Conservation (phyloP, 441 rosid species). For the Adansonia grandidieri region DNA sequence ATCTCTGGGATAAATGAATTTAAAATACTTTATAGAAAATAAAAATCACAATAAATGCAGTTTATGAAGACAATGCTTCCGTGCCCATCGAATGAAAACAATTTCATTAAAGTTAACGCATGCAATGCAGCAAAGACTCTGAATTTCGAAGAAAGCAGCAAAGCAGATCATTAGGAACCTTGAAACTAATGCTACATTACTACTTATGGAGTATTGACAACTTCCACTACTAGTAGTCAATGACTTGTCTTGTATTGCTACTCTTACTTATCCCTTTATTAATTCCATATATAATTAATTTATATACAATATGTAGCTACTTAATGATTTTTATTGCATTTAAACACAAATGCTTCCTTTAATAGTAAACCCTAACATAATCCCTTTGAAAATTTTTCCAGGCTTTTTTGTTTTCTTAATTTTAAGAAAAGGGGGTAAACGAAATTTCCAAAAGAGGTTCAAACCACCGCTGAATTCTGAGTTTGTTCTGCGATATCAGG, state of each 20-base stretch:
- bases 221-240: neutral
- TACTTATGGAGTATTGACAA: no score
- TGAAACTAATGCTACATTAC: neutral
- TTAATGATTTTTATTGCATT: neutral
- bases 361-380: neutral
- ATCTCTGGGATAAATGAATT: neutral
- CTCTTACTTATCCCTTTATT: no score
- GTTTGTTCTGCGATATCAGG: neutral
- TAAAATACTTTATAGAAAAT: neutral
- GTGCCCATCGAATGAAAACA: neutral
- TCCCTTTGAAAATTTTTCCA: neutral
- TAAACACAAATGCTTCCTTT: neutral
- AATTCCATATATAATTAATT: no score
- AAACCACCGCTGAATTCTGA: neutral
- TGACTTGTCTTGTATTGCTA: neutral
- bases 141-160: neutral
- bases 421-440: neutral
- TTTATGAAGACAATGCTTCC: slow-evolving; percentile 6
- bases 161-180: neutral
- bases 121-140: neutral
- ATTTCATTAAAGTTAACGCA: slow-evolving; percentile 3
- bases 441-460: neutral
- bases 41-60: neutral
- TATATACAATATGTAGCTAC: no score
- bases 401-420: neutral